Evolutionary conservation across 805 yeast genomes (phyloP), one percentile per base, ranked within the genome.

Genomic region (Hanseniaspora nectarophila): DNA sequence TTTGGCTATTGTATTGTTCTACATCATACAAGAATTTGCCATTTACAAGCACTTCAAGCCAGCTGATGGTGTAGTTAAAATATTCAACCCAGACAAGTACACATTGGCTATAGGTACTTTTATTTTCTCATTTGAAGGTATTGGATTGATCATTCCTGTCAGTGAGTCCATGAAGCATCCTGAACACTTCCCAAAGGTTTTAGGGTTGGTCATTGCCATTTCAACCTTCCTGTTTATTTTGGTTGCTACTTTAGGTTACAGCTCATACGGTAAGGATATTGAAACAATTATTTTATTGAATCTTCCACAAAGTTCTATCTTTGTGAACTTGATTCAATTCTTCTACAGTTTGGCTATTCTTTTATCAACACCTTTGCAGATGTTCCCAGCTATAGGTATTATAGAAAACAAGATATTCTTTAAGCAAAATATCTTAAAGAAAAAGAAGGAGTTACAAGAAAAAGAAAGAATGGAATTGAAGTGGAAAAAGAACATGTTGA

Each of bases 101-200:
- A 77, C 90, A 0, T 66, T 85, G 45, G 84, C 84, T 60, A 79
- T 84, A 47, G 94, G 94, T 8, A 85, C 85, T 6, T 89, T 90
- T 2, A 84, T 85, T 29, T 85, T 85, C 69, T 87, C 92, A n/a
- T 85, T 83, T 61, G 94, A 85, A 67, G 94, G 94, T 1, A 83
- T 85, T 54, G 92, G 94, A 0, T 69, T 85, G 44, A 81, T 85
- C 46, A 81, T 85, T 23, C 94, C 94, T 0, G 81, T 85, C 50
- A 87, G 84, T 60, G 85, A 84, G 58, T 81, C 92, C 1, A 85
- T 85, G 92, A 74, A 72, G 46, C 67, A 81, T 57, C 92, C 92
- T 1, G 78, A 79, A 55, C 74, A 82, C 56, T 85, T 82, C 61
- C 88, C 90, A 16, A 62, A 70, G 52, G 85, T 84, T 1, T 65